Evolutionary conservation across 2,329 filamentous ascomycete species (phyloP).

Genomic region (Xylaria polymorpha): DNA sequence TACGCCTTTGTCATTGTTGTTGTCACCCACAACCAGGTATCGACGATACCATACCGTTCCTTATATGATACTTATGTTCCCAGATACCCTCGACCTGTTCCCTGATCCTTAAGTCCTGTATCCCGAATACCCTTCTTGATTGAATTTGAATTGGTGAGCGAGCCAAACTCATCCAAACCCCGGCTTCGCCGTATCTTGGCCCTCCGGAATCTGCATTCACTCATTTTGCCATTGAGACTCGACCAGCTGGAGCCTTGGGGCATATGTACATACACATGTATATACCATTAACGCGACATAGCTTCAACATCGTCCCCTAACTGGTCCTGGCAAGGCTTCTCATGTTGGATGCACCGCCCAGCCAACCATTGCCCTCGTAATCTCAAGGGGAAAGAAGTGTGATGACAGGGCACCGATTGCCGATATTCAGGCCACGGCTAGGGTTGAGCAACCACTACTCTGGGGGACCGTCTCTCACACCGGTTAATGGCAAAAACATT

Average conservation of each 20-base stretch:
- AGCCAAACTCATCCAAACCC: neutral
- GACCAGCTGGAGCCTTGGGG: neutral
- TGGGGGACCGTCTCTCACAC: conserved; percentile 32
- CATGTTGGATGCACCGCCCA: conserved; percentile 1
- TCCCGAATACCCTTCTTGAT: neutral
- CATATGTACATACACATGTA: conserved; percentile 5
- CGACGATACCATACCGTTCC: conserved; percentile 8
- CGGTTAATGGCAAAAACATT: conserved; percentile 27
- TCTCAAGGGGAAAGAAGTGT: neutral
- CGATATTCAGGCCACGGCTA: conserved; percentile 14
- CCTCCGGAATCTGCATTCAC: neutral
- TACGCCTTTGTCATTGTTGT: conserved; percentile 15
- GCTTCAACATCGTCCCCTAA: neutral
- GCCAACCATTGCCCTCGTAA: neutral
- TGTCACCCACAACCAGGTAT: conserved; percentile 5
- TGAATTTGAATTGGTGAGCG: neutral
- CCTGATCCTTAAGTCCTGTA: neutral
- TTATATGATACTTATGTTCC: conserved; percentile 1
- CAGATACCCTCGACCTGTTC: neutral
- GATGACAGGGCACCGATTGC: conserved; percentile 20
- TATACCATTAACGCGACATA: conserved; percentile 9
- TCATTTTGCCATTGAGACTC: neutral
- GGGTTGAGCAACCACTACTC: conserved; percentile 38
- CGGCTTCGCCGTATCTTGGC: neutral
- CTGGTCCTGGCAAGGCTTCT: neutral